phyloP scores from a whole-genome alignment of 148 eudicot species.

The Persicaria tinctoria region DNA sequence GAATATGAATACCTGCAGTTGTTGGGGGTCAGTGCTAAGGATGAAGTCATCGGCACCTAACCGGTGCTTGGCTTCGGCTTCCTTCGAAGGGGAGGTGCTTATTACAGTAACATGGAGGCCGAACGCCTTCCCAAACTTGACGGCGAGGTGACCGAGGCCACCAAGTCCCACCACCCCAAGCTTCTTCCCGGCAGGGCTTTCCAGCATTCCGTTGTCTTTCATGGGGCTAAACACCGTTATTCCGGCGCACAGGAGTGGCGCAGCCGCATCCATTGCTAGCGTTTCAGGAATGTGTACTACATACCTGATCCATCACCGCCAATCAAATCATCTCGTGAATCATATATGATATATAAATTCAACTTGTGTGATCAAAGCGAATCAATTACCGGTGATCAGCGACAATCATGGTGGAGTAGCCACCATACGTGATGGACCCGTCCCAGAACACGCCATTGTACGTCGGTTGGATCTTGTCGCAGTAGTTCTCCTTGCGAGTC shows the following conservation, averaged over 20 bases:
- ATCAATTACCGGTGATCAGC: constrained; percentile 66
- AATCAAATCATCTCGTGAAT: background rate
- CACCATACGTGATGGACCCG: constrained; percentile 88
- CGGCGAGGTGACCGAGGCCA: constrained; percentile 82
- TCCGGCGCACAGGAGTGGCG: constrained; percentile 87
- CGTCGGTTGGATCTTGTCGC: constrained; percentile 60
- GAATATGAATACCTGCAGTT: constrained; percentile 49
- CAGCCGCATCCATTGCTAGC: constrained; percentile 71
- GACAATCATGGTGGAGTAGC: constrained; percentile 82
- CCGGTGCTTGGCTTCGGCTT: constrained; percentile 48
- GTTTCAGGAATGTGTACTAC: constrained; percentile 68
- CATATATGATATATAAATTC: background rate
- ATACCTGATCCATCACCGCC: constrained; percentile 28
- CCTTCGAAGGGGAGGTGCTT: constrained; percentile 84
- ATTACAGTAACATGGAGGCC: constrained; percentile 83
- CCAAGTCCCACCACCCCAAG: constrained; percentile 81
- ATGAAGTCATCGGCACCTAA: constrained; percentile 77
- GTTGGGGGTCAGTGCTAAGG: constrained; percentile 45
- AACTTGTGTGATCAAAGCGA: background rate
- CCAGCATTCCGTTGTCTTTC: constrained; percentile 58
- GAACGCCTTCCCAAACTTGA: constrained; percentile 81
- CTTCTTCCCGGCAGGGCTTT: constrained; percentile 33
- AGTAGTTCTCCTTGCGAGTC: constrained; percentile 62
- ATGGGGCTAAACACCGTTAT: constrained; percentile 68
- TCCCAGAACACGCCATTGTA: constrained; percentile 95